phyloP scores from a whole-genome alignment of 2,329 filamentous ascomycete species.

The Madurella mycetomatis region DNA sequence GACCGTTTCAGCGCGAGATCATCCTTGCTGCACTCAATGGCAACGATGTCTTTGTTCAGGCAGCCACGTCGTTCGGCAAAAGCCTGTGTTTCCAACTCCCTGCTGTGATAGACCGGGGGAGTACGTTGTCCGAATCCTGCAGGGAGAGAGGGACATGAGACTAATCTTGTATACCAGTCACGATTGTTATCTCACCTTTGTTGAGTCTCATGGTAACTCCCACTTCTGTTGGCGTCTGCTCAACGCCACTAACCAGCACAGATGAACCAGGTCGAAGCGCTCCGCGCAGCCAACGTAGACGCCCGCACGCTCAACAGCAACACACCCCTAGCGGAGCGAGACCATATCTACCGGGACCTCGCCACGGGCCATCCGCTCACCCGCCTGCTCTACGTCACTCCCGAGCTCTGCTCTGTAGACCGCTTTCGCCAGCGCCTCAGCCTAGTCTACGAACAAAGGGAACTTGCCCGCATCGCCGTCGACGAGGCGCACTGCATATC shows the following conservation, averaged over 20 bases:
- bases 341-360: constrained; percentile 71
- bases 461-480: constrained; percentile 82
- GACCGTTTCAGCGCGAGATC: constrained; percentile 82
- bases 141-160: not conserved
- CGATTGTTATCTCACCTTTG: constrained; percentile 83
- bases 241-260: constrained; percentile 32
- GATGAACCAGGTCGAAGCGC: constrained; percentile 87
- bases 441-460: constrained; percentile 71
- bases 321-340: constrained; percentile 61
- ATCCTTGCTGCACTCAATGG: constrained; percentile 76
- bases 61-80: constrained; percentile 86
- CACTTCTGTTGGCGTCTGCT: not conserved
- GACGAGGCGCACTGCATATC: constrained; percentile 97
- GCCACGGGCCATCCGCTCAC: constrained; percentile 81
- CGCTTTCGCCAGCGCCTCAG: constrained; percentile 71
- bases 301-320: constrained; percentile 86
- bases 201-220: constrained; percentile 74
- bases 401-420: constrained; percentile 76
- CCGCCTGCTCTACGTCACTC: constrained; percentile 86
- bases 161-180: constrained; percentile 50
- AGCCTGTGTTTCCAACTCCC: constrained; percentile 90
- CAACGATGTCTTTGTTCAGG: constrained; percentile 90
- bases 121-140: constrained; percentile 46
- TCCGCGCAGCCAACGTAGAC: constrained; percentile 68
- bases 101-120: constrained; percentile 80